Conservation (phyloP, 2,329 filamentous ascomycete genomes). For the Raffaelea deltoideospora region DNA sequence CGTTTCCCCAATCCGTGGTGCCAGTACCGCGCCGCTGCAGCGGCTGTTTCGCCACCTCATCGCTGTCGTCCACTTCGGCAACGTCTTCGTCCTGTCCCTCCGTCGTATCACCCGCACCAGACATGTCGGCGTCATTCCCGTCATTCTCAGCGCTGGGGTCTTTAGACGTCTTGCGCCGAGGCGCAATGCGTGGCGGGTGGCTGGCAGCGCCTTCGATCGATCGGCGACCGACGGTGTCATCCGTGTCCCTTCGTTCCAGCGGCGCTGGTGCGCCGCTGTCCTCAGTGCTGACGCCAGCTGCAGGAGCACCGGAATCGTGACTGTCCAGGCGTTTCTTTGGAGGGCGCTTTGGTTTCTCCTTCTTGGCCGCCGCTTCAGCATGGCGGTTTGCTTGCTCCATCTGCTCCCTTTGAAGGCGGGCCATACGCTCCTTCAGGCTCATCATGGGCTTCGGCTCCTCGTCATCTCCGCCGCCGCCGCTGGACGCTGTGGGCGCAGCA, state of each 20-base stretch:
- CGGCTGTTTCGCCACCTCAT: conserved; percentile 35
- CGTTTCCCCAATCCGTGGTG: too few relatives aligned
- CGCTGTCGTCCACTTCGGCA: conserved; percentile 61
- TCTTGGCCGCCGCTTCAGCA: conserved; percentile 62
- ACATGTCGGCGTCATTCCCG: conserved; percentile 51
- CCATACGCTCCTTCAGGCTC: conserved; percentile 89
- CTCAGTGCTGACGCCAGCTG: conserved; percentile 7
- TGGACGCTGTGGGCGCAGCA: too few relatives aligned
- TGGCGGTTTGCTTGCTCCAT: conserved; percentile 74
- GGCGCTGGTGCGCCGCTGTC: conserved; percentile 20
- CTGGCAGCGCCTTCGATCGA: conserved; percentile 40
- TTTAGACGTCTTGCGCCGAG: conserved; percentile 38
- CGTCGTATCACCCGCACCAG: conserved; percentile 47
- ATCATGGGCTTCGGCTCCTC: conserved; percentile 83
- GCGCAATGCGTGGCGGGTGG: conserved; percentile 22
- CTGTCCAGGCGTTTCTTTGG: conserved; percentile 52
- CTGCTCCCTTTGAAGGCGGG: conserved; percentile 84
- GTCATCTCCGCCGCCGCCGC: conserved; percentile 31
- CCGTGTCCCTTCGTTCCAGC: conserved; percentile 31
- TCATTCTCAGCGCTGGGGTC: conserved; percentile 33
- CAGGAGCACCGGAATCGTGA: conserved; percentile 16
- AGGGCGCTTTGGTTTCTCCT: conserved; percentile 71
- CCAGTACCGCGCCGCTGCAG: too few relatives aligned
- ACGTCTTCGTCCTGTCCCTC: conserved; percentile 42
- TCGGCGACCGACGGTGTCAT: conserved; percentile 29